Percentiles rank a stretch among this genome's conserved stretches.
Conservation (phyloP, 306 rosid genomes). For the Clitoria ternatea region DNA sequence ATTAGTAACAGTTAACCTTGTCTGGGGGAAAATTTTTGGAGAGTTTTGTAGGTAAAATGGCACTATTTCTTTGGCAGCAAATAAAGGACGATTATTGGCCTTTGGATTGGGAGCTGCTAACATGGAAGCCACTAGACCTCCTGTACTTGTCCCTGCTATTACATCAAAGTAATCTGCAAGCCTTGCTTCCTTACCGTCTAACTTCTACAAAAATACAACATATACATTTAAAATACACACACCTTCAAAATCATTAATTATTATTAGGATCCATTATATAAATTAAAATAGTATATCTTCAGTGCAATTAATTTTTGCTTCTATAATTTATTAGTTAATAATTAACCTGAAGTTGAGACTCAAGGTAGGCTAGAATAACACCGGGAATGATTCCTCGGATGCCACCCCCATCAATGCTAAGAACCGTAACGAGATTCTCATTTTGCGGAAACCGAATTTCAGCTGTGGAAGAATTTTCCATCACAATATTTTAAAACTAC, state of each 20-base stretch:
- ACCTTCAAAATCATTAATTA: not conserved
- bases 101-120: conserved; percentile 25
- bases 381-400: conserved; percentile 45
- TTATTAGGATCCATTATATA: not conserved
- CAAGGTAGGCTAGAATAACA: conserved; percentile 29
- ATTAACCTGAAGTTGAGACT: conserved; percentile 37
- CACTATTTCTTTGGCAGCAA: conserved; percentile 25
- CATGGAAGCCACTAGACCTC: conserved; percentile 36
- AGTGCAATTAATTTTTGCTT: not conserved
- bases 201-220: not conserved
- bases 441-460: not conserved
- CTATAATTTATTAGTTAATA: not conserved
- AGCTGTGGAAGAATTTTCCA: not conserved
- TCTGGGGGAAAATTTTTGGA: conserved; percentile 26
- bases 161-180: conserved; percentile 39
- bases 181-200: conserved; percentile 30
- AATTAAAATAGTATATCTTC: not conserved
- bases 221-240: too few relatives aligned
- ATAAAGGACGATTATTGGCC: conserved; percentile 25
- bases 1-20: not conserved
- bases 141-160: conserved; percentile 37
- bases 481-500: not conserved
- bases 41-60: conserved; percentile 20
- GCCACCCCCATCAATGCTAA: conserved; percentile 42
- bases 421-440: conserved; percentile 22